phyloP scores from a whole-genome alignment of 331 rosid genomes.

The Rosa hybrid region DNA sequence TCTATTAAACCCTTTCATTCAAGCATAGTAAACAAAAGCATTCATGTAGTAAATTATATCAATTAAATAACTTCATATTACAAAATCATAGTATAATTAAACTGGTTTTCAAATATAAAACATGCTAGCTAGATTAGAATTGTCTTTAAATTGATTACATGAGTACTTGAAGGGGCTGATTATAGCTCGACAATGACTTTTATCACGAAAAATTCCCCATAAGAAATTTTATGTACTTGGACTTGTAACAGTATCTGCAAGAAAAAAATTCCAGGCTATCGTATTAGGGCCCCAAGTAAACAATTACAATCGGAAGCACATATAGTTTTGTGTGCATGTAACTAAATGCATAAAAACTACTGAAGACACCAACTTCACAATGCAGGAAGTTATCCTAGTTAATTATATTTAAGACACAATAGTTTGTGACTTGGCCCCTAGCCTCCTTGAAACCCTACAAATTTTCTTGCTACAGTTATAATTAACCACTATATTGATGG shows the following conservation, averaged over 20 bases:
- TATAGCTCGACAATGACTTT: slow-evolving; percentile 2
- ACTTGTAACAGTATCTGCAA: slow-evolving; percentile 37
- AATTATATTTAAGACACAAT: background rate
- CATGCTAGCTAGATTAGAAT: too few relatives aligned
- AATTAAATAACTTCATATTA: too few relatives aligned
- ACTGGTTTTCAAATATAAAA: too few relatives aligned
- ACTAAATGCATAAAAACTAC: background rate
- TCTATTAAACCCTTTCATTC: too few relatives aligned
- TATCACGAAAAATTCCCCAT: slow-evolving; percentile 54
- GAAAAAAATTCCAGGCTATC: slow-evolving; percentile 10
- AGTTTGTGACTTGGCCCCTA: background rate
- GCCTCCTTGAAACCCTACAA: background rate
- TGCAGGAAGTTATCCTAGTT: background rate
- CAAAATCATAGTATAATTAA: too few relatives aligned
- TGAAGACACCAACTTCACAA: background rate
- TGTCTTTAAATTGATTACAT: too few relatives aligned
- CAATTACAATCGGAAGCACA: background rate
- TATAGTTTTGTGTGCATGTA: background rate
- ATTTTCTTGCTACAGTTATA: background rate
- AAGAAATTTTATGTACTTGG: slow-evolving; percentile 30
- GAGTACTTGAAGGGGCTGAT: too few relatives aligned
- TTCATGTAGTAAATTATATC: too few relatives aligned
- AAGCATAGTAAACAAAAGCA: too few relatives aligned
- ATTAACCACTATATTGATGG: background rate
- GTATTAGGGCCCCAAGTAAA: background rate